Evolutionary conservation across 1,284 basidiomycete genomes (phyloP).

Genomic region (Termitomyces sp.): DNA sequence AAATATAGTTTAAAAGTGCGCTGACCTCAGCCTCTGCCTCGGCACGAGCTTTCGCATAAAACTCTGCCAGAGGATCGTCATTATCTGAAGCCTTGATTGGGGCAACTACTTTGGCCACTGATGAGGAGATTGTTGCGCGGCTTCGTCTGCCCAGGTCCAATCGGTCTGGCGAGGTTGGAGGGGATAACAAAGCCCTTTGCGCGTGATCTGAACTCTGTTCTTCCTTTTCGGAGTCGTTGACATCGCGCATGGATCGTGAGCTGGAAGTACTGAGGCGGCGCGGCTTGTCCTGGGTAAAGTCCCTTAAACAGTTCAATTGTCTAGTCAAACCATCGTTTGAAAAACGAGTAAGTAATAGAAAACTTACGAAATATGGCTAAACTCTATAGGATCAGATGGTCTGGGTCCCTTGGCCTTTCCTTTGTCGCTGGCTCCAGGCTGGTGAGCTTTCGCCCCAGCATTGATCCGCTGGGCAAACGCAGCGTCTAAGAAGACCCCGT

Average conservation of each 20-base stretch:
- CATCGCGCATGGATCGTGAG: slow-evolving; percentile 10
- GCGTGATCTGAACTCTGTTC: slow-evolving; percentile 7
- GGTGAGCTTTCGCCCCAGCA: slow-evolving; percentile 27
- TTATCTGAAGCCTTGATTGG: not conserved
- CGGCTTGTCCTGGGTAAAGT: slow-evolving; percentile 28
- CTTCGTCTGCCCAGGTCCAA: not conserved
- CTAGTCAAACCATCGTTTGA: not conserved
- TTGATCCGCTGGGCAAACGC: slow-evolving; percentile 36
- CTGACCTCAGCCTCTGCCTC: slow-evolving; percentile 41
- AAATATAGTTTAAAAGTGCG: not conserved
- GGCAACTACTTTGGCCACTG: not conserved
- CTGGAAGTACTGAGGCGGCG: slow-evolving; percentile 7
- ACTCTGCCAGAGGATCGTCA: slow-evolving; percentile 58
- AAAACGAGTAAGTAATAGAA: not conserved
- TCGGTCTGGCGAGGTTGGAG: slow-evolving; percentile 13
- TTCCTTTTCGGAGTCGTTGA: slow-evolving; percentile 17
- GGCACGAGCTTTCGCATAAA: slow-evolving; percentile 52
- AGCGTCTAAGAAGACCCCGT: slow-evolving; percentile 32
- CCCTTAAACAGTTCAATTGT: slow-evolving; percentile 19
- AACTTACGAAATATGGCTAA: slow-evolving; percentile 38
- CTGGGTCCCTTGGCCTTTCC: slow-evolving; percentile 16
- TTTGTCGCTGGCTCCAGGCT: slow-evolving; percentile 16
- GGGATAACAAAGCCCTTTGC: slow-evolving; percentile 9
- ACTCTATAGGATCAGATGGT: slow-evolving; percentile 18
- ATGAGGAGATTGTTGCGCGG: slow-evolving; percentile 1